Conservation (phyloP, 1,284 basidiomycete genomes). For the Malassezia psittaci region DNA sequence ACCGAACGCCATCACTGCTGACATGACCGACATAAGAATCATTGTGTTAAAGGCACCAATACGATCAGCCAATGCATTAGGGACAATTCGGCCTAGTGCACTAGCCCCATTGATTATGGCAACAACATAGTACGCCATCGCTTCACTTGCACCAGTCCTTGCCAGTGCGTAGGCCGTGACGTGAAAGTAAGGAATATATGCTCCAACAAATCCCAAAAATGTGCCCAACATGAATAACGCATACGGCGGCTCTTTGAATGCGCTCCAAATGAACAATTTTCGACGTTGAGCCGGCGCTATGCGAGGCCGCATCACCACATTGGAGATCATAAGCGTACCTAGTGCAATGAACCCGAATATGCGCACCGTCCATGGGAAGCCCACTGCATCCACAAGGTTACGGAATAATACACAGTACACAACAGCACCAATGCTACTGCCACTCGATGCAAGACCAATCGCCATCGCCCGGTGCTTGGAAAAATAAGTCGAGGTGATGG, state of each 20-base stretch:
- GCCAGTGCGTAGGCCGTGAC: slow-evolving; percentile 10
- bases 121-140: slow-evolving; percentile 21
- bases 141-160: not conserved
- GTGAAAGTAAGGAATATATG: slow-evolving; percentile 17
- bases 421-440: slow-evolving; percentile 31
- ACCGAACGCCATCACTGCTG: slow-evolving; percentile 29
- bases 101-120: slow-evolving; percentile 33
- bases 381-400: slow-evolving; percentile 19
- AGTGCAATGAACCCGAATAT: slow-evolving; percentile 30
- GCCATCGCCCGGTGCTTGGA: slow-evolving; percentile 19
- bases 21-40: slow-evolving; percentile 31
- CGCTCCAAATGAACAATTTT: not conserved
- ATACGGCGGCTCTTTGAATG: slow-evolving; percentile 9
- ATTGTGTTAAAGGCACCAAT: slow-evolving; percentile 47
- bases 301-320: slow-evolving; percentile 8
- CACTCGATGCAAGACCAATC: slow-evolving; percentile 27
- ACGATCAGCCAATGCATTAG: slow-evolving; percentile 44
- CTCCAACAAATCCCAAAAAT: slow-evolving; percentile 9
- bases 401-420: slow-evolving; percentile 30
- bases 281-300: not conserved
- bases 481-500: slow-evolving; percentile 24
- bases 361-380: slow-evolving; percentile 31
- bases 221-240: not conserved
- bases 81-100: slow-evolving; percentile 43
- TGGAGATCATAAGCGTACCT: slow-evolving; percentile 12